Evolutionary conservation across 1,139 yeast genomes (phyloP).

Genomic region (Scheffersomyces cryptocercus): DNA sequence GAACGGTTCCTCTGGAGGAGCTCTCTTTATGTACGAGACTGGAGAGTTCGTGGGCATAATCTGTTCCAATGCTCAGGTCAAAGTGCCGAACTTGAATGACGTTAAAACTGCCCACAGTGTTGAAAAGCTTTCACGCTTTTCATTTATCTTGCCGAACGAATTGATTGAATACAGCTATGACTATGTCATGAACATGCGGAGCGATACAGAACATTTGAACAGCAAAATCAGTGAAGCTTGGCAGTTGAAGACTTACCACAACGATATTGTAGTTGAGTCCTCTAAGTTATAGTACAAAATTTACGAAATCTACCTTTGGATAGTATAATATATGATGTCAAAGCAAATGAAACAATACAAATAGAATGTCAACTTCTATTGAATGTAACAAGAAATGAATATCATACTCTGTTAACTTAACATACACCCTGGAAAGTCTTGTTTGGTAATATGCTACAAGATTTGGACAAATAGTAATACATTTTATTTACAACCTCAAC

Average conservation of each 20-base stretch:
- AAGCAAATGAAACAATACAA: too few relatives aligned
- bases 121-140: slow-evolving; percentile 14
- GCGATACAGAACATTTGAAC: slow-evolving; percentile 2
- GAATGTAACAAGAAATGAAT: too few relatives aligned
- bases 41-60: slow-evolving; percentile 53
- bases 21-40: slow-evolving; percentile 39
- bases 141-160: slow-evolving; percentile 14
- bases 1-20: slow-evolving; percentile 82
- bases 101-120: slow-evolving; percentile 3
- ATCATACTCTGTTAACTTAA: too few relatives aligned
- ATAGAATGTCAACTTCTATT: too few relatives aligned
- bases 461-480: too few relatives aligned
- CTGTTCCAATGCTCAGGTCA: slow-evolving; percentile 60
- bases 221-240: slow-evolving; percentile 12
- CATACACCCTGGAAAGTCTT: too few relatives aligned
- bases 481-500: too few relatives aligned
- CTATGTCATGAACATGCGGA: neutral
- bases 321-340: too few relatives aligned
- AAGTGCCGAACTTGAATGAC: slow-evolving; percentile 14
- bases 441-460: too few relatives aligned
- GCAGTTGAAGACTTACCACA: slow-evolving; percentile 14
- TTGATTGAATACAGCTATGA: slow-evolving; percentile 13
- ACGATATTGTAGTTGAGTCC: slow-evolving; percentile 11
- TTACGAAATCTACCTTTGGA: too few relatives aligned
- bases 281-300: slow-evolving; percentile 10